Evolutionary conservation across 306 rosid genomes (phyloP), one percentile per base, ranked within the genome.

Genomic region (Canavalia ensiformis): DNA sequence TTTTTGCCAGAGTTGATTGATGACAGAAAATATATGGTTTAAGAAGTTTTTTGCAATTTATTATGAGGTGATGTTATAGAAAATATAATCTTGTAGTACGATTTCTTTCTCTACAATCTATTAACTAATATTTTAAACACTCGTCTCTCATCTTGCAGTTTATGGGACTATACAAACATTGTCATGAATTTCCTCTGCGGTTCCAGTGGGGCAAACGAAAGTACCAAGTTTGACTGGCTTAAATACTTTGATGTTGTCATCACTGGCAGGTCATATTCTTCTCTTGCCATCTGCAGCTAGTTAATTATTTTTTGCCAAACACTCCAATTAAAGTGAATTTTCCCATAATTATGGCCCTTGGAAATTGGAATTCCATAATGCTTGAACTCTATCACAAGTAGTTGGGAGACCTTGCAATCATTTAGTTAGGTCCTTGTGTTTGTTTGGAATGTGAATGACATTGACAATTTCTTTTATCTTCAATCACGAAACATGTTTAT

Each of bases 141-240:
- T 46, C 6, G 8, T 42, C 78, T 55, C 81, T 35, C 34, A 35
- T 13, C 63, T 74, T 84, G 84, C 93, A 92, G 97, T 87, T 90
- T 92, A 75, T 92, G 97, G 97, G 97, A 92, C 89, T 92, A 92
- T 35, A 88, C 97, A 9, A 88, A 90, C 74, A 85, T 88, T 31
- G 95, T 89, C 81, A 90, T 92, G 97, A 90, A 90, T 86, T 92
- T 88, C 79, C 93, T 92, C 18, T 88, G 93, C 63, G 86, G 82
- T 31, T 77, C 90, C 49, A 84, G 77, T 39, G 72, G 82, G 50
- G 46, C 69, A 28, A 86, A 78, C 74, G 91, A 87, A 58, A 81
- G 77, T 75, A 68, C 71, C 76, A 85, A 83, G 82, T 89, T 90
- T 28, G 91, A 87, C 73, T 92, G 97, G 97, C 97, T 92, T 83